These are phyloP conservation scores for Botrytis hyacinthi DNA, from an alignment of 2,329 filamentous ascomycete genomes.

Conservation along the genomic window DNA sequence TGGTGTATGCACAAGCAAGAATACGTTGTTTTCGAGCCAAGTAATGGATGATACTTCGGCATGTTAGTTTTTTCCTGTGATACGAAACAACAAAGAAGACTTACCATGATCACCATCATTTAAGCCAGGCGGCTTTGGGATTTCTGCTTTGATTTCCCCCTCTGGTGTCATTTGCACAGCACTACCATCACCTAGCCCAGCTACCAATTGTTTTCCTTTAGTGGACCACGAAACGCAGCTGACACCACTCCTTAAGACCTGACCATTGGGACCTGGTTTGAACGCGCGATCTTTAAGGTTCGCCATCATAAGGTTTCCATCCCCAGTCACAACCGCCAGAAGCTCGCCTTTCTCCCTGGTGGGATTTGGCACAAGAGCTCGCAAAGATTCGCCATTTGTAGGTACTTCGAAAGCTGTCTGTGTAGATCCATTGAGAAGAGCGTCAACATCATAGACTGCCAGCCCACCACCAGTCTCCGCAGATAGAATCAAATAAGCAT, in stretches of 20 bases:
- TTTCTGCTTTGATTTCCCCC: constrained; percentile 71
- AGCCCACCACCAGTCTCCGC: constrained; percentile 79
- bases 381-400: constrained; percentile 72
- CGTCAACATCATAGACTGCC: constrained; percentile 75
- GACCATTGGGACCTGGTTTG: constrained; percentile 57
- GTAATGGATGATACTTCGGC: constrained; percentile 68
- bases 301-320: constrained; percentile 80
- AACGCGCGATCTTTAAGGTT: constrained; percentile 69
- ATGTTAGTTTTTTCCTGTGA: constrained; percentile 32
- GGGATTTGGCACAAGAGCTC: constrained; percentile 78
- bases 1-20: constrained; percentile 77
- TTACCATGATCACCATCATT: constrained; percentile 64
- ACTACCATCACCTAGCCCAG: constrained; percentile 77
- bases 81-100: constrained; percentile 34
- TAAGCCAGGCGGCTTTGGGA: constrained; percentile 72
- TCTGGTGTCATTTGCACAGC: constrained; percentile 81
- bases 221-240: constrained; percentile 89
- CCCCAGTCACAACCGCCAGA: constrained; percentile 75
- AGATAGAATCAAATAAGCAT: constrained; percentile 77
- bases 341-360: constrained; percentile 68
- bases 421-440: constrained; percentile 63
- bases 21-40: constrained; percentile 87
- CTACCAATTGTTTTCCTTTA: constrained; percentile 88
- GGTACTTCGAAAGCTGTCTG: constrained; percentile 71
- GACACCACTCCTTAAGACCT: constrained; percentile 68